These are phyloP conservation scores for Metschnikowia continentalis DNA, from an alignment of 805 yeast genomes.

Conservation along the genomic window DNA sequence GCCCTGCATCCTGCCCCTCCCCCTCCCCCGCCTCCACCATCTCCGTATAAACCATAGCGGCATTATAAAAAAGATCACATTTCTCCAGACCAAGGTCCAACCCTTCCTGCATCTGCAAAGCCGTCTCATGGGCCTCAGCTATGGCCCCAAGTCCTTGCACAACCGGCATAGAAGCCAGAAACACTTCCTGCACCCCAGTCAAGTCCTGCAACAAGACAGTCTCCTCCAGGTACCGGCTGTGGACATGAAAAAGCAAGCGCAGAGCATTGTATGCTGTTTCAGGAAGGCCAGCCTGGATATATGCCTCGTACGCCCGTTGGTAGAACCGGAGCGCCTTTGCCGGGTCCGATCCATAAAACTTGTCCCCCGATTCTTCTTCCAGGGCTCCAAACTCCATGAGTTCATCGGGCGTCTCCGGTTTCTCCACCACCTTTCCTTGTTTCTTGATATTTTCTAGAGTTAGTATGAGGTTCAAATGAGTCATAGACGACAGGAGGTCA, in stretches of 20 bases:
- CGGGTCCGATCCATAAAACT: constrained; percentile 66
- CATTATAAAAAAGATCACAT: constrained; percentile 43
- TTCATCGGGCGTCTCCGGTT: constrained; percentile 45
- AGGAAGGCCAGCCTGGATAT: constrained; percentile 17
- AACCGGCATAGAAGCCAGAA: constrained; percentile 31
- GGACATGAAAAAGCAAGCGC: constrained; percentile 56
- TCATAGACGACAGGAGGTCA: too few species aligned
- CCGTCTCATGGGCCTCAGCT: constrained; percentile 36
- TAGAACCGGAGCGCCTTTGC: constrained; percentile 63
- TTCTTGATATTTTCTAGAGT: constrained; percentile 5
- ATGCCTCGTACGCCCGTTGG: constrained; percentile 49
- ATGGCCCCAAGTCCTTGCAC: constrained; percentile 36
- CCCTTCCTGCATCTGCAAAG: constrained; percentile 23
- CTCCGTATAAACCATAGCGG: constrained; percentile 46
- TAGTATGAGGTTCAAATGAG: background rate
- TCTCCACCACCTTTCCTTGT: constrained; percentile 11
- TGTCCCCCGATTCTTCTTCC: constrained; percentile 71
- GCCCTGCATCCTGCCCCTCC: constrained; percentile 27
- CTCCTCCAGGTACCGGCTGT: constrained; percentile 47
- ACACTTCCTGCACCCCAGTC: constrained; percentile 31
- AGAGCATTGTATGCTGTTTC: constrained; percentile 49
- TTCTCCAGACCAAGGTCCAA: constrained; percentile 3
- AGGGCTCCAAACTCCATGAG: constrained; percentile 52
- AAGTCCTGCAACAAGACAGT: constrained; percentile 20
- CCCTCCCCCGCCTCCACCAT: constrained; percentile 36